Percentiles rank a stretch among this genome's conserved stretches.
phyloP scores from a whole-genome alignment of 148 eudicot species.

The Dysphania ambrosioides region DNA sequence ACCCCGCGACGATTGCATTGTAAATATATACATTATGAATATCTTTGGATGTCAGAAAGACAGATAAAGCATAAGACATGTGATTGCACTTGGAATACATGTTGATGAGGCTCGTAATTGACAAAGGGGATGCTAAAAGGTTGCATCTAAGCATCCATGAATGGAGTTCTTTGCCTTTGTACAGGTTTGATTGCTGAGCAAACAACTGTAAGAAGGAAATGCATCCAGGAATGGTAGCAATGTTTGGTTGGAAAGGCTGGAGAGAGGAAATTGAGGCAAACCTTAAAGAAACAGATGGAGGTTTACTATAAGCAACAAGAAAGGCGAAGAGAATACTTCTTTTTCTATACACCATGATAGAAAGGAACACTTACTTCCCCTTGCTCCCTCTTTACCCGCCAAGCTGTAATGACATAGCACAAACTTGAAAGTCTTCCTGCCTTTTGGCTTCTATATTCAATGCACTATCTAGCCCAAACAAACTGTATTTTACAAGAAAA shows the following conservation, averaged over 20 bases:
- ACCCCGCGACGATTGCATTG: conserved; percentile 60
- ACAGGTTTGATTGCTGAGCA: conserved; percentile 37
- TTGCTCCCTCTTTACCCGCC: too few species aligned
- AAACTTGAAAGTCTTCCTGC: too few species aligned
- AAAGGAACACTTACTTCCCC: too few species aligned
- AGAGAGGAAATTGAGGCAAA: conserved; percentile 9
- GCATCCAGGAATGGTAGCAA: conserved; percentile 23
- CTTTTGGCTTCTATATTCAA: too few species aligned
- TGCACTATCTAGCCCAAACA: too few species aligned
- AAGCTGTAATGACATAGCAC: too few species aligned
- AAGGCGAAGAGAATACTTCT: neutral
- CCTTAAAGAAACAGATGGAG: neutral
- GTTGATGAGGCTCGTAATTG: conserved; percentile 66
- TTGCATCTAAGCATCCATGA: conserved; percentile 45
- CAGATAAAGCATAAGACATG: conserved; percentile 39
- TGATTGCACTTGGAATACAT: conserved; percentile 67
- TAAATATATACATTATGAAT: conserved; percentile 44
- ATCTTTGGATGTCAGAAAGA: conserved; percentile 34
- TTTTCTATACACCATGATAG: conserved; percentile 3
- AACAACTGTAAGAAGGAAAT: conserved; percentile 47
- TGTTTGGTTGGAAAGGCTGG: conserved; percentile 1
- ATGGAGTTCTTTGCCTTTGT: conserved; percentile 50
- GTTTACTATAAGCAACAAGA: neutral
- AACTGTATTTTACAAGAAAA: too few species aligned
- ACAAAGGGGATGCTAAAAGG: conserved; percentile 40